Percentiles rank a stretch among this genome's conserved stretches.
phyloP scores from a whole-genome alignment of 1,284 basidiomycete species.

The Sanghuangporus baumii region DNA sequence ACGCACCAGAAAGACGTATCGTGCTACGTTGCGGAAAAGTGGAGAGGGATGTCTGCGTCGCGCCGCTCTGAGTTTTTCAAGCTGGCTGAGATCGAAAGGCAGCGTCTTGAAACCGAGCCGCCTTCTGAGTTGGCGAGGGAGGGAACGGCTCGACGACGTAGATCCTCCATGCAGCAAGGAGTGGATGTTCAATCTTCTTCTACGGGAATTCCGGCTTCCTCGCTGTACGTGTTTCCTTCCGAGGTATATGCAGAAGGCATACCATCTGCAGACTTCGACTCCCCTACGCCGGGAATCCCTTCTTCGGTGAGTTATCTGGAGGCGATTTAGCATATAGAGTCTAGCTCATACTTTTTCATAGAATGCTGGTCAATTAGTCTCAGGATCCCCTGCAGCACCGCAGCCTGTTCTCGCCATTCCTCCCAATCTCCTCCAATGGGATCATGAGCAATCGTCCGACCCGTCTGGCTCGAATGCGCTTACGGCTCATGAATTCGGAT shows the following conservation, averaged over 20 bases:
- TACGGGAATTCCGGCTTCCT: background rate
- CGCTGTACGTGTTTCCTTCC: background rate
- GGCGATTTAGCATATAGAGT: too few relatives aligned
- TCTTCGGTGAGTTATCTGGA: background rate
- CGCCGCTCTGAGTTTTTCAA: background rate
- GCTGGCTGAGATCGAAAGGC: background rate
- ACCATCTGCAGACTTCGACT: background rate
- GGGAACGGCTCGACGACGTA: constrained; percentile 26
- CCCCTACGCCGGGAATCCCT: background rate
- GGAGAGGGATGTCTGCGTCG: background rate
- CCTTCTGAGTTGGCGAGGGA: background rate
- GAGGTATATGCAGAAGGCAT: background rate
- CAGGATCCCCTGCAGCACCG: background rate
- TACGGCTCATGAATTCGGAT: too few relatives aligned
- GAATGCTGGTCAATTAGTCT: background rate
- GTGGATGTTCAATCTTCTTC: constrained; percentile 15
- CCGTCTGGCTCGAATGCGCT: too few relatives aligned
- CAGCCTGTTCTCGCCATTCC: background rate
- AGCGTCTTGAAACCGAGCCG: background rate
- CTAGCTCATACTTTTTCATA: background rate
- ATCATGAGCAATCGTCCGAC: background rate
- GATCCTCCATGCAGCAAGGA: background rate
- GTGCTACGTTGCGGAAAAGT: constrained; percentile 1
- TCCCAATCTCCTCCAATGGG: background rate
- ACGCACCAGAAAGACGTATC: constrained; percentile 6